Conservation (phyloP, 257 asterid genomes). For the Penstemon davidsonii region DNA sequence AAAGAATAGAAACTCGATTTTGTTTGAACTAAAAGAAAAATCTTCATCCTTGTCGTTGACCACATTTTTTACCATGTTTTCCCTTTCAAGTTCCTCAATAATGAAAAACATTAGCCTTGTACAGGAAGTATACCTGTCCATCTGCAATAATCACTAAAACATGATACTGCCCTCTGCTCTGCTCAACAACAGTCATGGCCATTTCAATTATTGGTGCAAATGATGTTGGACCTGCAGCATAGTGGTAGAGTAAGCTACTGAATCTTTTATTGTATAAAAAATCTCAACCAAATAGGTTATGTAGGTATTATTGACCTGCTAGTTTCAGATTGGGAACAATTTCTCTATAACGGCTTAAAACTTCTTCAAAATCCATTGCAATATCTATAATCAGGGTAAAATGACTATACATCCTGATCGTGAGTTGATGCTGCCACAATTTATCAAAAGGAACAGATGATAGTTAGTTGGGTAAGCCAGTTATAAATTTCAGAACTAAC, state of each 20-base stretch:
- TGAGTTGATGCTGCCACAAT: slow-evolving; percentile 70
- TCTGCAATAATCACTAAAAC: slow-evolving; percentile 90
- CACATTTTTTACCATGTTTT: background rate
- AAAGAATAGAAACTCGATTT: background rate
- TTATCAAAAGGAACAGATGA: slow-evolving; percentile 11
- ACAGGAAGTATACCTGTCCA: slow-evolving; percentile 69
- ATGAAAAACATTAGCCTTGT: background rate
- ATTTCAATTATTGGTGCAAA: slow-evolving; percentile 86
- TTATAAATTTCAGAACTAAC: slow-evolving; percentile 11
- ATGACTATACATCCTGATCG: slow-evolving; percentile 86
- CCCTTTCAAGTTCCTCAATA: background rate
- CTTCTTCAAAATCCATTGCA: slow-evolving; percentile 91
- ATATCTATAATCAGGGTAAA: slow-evolving; percentile 66
- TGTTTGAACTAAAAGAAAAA: background rate
- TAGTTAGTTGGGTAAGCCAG: slow-evolving; percentile 11
- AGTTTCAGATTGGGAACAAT: slow-evolving; percentile 65
- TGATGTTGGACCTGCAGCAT: slow-evolving; percentile 88
- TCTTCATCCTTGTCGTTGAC: background rate
- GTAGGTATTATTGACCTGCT: slow-evolving; percentile 55
- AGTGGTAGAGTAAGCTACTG: slow-evolving; percentile 27
- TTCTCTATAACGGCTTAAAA: slow-evolving; percentile 71
- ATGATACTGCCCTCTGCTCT: slow-evolving; percentile 91
- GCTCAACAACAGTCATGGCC: slow-evolving; percentile 86
- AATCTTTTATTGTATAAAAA: slow-evolving; percentile 9
- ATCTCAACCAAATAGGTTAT: slow-evolving; percentile 17